A percentile compares a stretch with the other conserved stretches of the same genome.
Conservation (phyloP, 2,329 filamentous ascomycete genomes). For the Arachnopeziza araneosa region DNA sequence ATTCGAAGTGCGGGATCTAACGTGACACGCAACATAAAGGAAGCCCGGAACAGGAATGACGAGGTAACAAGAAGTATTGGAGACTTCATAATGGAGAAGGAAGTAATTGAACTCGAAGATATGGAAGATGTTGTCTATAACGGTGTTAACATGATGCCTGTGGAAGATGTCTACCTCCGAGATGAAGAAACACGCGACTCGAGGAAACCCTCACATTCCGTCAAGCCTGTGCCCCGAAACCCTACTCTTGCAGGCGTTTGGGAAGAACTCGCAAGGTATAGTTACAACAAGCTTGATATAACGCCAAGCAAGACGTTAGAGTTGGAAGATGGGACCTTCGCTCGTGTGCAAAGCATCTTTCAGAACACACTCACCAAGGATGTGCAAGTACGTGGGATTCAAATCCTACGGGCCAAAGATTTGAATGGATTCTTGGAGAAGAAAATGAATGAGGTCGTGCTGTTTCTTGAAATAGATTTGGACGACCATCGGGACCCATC, state of each 20-base stretch:
- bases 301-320: slow-evolving; percentile 22
- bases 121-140: slow-evolving; percentile 2
- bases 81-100: background rate
- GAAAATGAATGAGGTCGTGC: slow-evolving; percentile 41
- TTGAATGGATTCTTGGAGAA: slow-evolving; percentile 33
- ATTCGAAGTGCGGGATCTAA: background rate
- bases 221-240: slow-evolving; percentile 15
- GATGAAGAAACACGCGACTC: background rate
- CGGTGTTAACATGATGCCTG: background rate
- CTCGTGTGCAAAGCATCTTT: slow-evolving; percentile 36
- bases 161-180: slow-evolving; percentile 8
- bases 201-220: slow-evolving; percentile 10
- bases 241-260: slow-evolving; percentile 19
- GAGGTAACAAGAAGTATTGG: background rate
- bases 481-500: slow-evolving; percentile 31
- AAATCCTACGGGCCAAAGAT: slow-evolving; percentile 32
- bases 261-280: slow-evolving; percentile 34
- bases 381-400: slow-evolving; percentile 36
- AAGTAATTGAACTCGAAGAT: slow-evolving; percentile 5
- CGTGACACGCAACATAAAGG: background rate
- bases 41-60: background rate
- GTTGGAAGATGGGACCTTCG: slow-evolving; percentile 28
- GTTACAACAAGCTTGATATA: slow-evolving; percentile 32
- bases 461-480: slow-evolving; percentile 33
- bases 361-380: slow-evolving; percentile 20